These are phyloP conservation scores for Carex arenaria DNA, from an alignment of 202 grass and related monocot genomes.

Conservation along the genomic window DNA sequence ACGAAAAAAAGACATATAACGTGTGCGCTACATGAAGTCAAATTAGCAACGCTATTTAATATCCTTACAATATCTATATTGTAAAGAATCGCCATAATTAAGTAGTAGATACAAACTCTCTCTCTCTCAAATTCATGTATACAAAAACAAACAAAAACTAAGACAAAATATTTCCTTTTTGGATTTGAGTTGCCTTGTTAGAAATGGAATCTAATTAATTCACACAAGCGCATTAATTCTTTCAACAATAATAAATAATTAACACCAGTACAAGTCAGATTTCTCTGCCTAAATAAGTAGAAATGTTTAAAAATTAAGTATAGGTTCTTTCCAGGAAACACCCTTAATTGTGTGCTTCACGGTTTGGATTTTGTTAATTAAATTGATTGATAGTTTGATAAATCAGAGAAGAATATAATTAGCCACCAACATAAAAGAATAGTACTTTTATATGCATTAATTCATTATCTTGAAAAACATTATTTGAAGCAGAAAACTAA, in stretches of 20 bases:
- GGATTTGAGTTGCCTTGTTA: neutral
- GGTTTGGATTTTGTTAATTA: neutral
- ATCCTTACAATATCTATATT: too few species aligned
- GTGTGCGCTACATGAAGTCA: too few species aligned
- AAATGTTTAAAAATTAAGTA: neutral
- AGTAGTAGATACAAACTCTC: neutral
- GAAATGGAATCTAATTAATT: neutral
- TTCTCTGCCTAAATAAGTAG: neutral
- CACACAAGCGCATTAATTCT: neutral
- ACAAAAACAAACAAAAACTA: neutral
- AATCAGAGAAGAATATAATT: neutral
- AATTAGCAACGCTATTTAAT: too few species aligned
- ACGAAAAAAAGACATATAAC: too few species aligned
- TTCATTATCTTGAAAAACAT: too few species aligned
- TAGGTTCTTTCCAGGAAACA: neutral
- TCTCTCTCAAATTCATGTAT: slow-evolving; percentile 1
- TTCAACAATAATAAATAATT: neutral
- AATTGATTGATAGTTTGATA: neutral
- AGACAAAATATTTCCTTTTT: neutral
- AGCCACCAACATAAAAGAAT: too few species aligned
- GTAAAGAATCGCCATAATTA: neutral
- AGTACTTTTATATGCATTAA: too few species aligned
- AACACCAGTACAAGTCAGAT: neutral
- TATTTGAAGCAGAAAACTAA: too few species aligned
- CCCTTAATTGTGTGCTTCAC: neutral